These are phyloP conservation scores for Suillus paluster DNA, from an alignment of 768 basidiomycete genomes.

Conservation along the genomic window DNA sequence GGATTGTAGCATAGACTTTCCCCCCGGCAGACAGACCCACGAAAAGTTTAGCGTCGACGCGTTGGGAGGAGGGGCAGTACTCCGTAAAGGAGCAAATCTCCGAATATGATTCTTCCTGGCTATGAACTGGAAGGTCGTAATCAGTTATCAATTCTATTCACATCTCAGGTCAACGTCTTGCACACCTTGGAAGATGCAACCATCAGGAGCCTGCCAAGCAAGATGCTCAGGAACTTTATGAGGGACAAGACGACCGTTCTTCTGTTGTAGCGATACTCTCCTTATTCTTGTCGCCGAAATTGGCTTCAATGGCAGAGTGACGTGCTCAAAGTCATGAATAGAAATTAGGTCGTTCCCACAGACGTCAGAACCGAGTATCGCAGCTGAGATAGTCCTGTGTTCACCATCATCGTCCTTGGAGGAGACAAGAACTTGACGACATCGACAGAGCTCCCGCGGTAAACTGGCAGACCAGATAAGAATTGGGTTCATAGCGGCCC, in stretches of 20 bases:
- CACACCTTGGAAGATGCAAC: conserved; percentile 53
- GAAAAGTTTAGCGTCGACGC: conserved; percentile 40
- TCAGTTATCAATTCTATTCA: conserved; percentile 12
- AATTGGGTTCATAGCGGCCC: conserved; percentile 62
- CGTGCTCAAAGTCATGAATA: conserved; percentile 19
- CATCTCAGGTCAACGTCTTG: neutral
- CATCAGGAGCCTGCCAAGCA: conserved; percentile 50
- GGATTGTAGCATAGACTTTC: conserved; percentile 59
- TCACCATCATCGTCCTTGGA: conserved; percentile 1
- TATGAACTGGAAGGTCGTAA: neutral
- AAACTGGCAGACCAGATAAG: conserved; percentile 39
- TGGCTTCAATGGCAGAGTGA: neutral
- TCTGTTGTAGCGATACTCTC: conserved; percentile 32
- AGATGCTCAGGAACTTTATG: conserved; percentile 19
- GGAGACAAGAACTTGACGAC: conserved; percentile 36
- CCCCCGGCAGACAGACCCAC: conserved; percentile 70
- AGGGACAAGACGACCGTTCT: conserved; percentile 54
- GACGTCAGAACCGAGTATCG: conserved; percentile 45
- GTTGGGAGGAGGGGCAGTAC: conserved; percentile 57
- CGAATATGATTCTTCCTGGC: conserved; percentile 20
- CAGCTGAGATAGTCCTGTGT: conserved; percentile 25
- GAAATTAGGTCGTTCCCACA: conserved; percentile 40
- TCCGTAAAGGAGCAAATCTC: conserved; percentile 53
- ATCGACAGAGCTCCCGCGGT: conserved; percentile 16
- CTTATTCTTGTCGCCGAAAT: neutral